A percentile compares a stretch with the other conserved stretches of the same genome.
Conservation (phyloP, 371 early-diverging fungal genomes). For the Mortierella sp. region DNA sequence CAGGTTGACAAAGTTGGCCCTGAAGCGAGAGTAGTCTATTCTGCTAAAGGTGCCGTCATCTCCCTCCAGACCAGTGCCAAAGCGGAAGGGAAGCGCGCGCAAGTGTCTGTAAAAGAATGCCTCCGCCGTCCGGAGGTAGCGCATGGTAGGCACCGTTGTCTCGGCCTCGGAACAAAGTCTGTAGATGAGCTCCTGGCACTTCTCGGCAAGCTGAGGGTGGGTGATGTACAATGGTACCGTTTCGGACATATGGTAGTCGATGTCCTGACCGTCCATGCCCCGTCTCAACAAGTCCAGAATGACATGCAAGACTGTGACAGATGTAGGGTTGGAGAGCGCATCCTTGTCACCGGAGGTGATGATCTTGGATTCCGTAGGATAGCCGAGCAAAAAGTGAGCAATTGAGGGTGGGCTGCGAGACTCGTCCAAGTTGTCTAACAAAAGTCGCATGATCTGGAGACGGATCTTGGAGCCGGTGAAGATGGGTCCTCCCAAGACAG, state of each 20-base stretch:
- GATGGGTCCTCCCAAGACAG: conserved; percentile 29
- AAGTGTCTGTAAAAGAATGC: conserved; percentile 82
- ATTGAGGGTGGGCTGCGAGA: conserved; percentile 73
- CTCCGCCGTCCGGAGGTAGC: conserved; percentile 84
- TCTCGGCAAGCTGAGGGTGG: conserved; percentile 87
- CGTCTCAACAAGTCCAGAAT: conserved; percentile 77
- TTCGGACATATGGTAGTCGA: conserved; percentile 25
- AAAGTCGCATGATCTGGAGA: conserved; percentile 79
- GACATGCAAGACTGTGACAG: conserved; percentile 73
- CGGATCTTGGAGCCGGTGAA: conserved; percentile 68
- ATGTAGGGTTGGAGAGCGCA: conserved; percentile 58
- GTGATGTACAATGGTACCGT: conserved; percentile 67
- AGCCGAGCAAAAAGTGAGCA: conserved; percentile 91
- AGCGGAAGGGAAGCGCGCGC: conserved; percentile 62
- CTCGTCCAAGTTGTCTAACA: conserved; percentile 71
- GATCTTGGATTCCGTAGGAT: conserved; percentile 62
- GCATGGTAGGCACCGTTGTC: conserved; percentile 80
- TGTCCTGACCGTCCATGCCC: conserved; percentile 58
- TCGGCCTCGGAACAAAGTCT: conserved; percentile 77
- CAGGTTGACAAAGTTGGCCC: conserved; percentile 65
- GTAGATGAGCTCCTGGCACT: conserved; percentile 89
- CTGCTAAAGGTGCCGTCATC: conserved; percentile 46
- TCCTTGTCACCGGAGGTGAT: conserved; percentile 61
- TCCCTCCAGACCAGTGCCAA: conserved; percentile 55
- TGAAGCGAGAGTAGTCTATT: conserved; percentile 39